phyloP scores from a whole-genome alignment of 352 stramenopile species.

The Achlya hypogyna region DNA sequence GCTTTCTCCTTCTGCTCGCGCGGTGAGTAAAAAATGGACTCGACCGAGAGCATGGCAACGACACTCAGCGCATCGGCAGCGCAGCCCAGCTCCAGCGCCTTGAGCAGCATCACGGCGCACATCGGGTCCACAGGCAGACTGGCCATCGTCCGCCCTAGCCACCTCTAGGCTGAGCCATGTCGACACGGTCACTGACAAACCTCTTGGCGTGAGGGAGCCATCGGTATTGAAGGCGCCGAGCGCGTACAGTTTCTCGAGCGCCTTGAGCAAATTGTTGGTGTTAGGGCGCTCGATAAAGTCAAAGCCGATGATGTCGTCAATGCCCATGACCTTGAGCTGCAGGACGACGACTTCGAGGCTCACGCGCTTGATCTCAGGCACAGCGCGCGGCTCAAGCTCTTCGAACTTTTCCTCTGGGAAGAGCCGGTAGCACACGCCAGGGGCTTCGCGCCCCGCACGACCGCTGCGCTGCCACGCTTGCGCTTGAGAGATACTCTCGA shows the following conservation, averaged over 20 bases:
- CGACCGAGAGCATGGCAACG: conserved; percentile 83
- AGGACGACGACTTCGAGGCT: conserved; percentile 76
- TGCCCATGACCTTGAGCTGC: conserved; percentile 80
- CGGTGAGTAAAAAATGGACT: conserved; percentile 84
- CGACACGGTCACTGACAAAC: conserved; percentile 8
- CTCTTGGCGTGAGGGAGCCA: conserved; percentile 56
- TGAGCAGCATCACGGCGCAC: conserved; percentile 83
- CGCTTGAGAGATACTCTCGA: conserved; percentile 80
- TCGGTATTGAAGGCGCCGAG: conserved; percentile 54
- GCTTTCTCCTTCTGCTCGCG: conserved; percentile 77
- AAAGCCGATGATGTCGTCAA: conserved; percentile 77
- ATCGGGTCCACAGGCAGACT: conserved; percentile 82
- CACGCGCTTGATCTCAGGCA: conserved; percentile 81
- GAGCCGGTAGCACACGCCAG: conserved; percentile 70
- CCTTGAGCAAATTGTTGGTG: conserved; percentile 59
- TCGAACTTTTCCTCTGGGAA: conserved; percentile 83
- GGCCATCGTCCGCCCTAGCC: conserved; percentile 58
- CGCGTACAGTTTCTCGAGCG: conserved; percentile 76
- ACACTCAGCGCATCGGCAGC: conserved; percentile 78
- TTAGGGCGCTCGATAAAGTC: conserved; percentile 85
- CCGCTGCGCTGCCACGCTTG: conserved; percentile 87
- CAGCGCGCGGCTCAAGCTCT: conserved; percentile 56
- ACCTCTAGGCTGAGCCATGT: not conserved
- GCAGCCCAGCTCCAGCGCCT: conserved; percentile 65
- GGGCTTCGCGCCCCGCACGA: conserved; percentile 76